Evolutionary conservation across 202 grass and related monocot genomes (phyloP), one percentile per base, ranked within the genome.

Genomic region (Saccharum hybrid): DNA sequence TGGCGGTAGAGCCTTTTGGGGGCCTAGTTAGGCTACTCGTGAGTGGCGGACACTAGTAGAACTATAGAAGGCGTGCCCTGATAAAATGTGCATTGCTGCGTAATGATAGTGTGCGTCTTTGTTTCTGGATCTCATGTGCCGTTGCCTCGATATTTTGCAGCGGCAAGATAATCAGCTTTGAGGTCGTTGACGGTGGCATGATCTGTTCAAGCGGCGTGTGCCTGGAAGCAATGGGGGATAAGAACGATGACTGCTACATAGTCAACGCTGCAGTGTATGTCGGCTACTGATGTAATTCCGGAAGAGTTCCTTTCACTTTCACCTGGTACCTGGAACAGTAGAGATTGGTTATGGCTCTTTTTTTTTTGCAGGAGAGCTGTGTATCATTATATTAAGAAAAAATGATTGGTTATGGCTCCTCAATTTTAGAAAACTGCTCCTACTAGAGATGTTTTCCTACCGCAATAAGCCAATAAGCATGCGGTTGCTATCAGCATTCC

Each of bases 141-240:
- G 3, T 82, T 15, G 66, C 63, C 40, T 85, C 28, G 19, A 34
- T 80, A 37, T 30, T 85, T 68, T 65, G 10, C 75, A 98, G 96
- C 63, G 93, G 96, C 6, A 40, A 94, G 72, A 96, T 98, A 60
- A 91, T 94, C 72, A 96, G 86, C 71, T 86, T 93, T 23, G 93
- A 98, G 75, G 83, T 94, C 5, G 91, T 96, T 2, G 96, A 98
- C 11, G 93, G 96, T 2, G 96, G 96, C 82, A 95, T 95, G 92
- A 98, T 94, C 42, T 98, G 91, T 84, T 98, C 96, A 51, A 96
- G 89, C 40, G 96, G 96, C 1, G 90, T 92, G 61, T 92, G 87
- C 74, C 88, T 98, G 1, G 96, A 98, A 92, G 91, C 92, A 70
- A 98, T 98, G 96, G 96, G 96, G 76, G 96, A 98, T 80, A 93